Conservation (phyloP, 2,329 filamentous ascomycete species). For the Cladosporium sp. region DNA sequence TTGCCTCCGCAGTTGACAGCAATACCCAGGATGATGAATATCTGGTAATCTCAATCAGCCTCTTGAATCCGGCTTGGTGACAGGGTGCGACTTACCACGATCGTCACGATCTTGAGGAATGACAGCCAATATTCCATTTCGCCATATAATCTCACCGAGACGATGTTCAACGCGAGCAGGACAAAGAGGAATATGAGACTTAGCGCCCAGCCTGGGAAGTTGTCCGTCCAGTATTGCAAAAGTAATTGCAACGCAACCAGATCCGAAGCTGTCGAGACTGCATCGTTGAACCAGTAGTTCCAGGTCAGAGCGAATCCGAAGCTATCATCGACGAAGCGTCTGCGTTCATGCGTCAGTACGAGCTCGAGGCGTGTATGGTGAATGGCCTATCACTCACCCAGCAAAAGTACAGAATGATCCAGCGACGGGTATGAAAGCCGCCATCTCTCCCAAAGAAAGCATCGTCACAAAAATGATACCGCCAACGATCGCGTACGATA, state of each 20-base stretch:
- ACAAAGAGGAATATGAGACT: constrained; percentile 58
- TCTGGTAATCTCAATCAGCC: constrained; percentile 15
- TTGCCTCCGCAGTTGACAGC: constrained; percentile 58
- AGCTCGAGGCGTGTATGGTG: constrained; percentile 57
- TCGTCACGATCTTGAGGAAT: constrained; percentile 50
- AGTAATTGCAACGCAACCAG: constrained; percentile 56
- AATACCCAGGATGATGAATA: constrained; percentile 60
- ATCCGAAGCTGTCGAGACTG: constrained; percentile 56
- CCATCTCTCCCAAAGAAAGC: constrained; percentile 78
- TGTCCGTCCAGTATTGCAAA: constrained; percentile 57
- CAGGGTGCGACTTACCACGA: constrained; percentile 32
- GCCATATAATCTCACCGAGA: constrained; percentile 52
- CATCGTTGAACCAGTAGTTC: constrained; percentile 65
- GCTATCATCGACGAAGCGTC: constrained; percentile 72
- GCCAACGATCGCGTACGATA: constrained; percentile 65
- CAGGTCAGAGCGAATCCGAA: constrained; percentile 68
- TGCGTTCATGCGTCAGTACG: constrained; percentile 19
- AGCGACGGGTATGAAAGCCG: constrained; percentile 70
- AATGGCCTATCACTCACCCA: not conserved
- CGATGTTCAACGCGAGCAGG: constrained; percentile 49
- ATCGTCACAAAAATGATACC: constrained; percentile 74
- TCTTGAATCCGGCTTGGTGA: no score
- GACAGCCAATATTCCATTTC: constrained; percentile 54
- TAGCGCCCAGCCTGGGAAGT: constrained; percentile 59
- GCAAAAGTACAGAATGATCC: constrained; percentile 65